These are phyloP conservation scores for Brassica balearica DNA, from an alignment of 441 rosid species.

Conservation along the genomic window DNA sequence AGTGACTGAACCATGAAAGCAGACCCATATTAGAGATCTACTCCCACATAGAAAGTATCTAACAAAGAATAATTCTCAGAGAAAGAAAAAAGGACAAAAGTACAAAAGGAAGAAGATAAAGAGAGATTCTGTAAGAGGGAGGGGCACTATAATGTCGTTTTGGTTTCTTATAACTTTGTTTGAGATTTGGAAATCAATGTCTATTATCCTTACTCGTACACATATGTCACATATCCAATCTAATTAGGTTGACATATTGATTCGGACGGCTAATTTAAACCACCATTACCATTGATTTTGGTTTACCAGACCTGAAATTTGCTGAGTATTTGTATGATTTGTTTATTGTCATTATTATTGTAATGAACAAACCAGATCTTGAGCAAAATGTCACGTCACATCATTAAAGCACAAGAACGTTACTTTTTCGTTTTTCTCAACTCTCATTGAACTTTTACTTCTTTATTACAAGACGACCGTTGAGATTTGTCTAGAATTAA, in stretches of 20 bases:
- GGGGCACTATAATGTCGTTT: neutral
- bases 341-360: neutral
- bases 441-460: constrained; percentile 30
- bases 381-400: too few species aligned
- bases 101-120: neutral
- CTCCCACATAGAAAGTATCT: constrained; percentile 3
- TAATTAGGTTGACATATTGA: neutral
- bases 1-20: neutral
- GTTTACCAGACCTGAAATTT: neutral
- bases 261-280: neutral
- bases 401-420: too few species aligned
- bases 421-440: constrained; percentile 31
- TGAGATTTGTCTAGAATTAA: constrained; percentile 1
- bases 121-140: neutral
- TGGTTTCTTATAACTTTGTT: neutral
- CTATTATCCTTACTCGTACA: neutral
- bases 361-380: neutral
- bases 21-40: neutral
- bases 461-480: constrained; percentile 43
- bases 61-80: neutral
- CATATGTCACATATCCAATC: neutral
- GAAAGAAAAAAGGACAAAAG: neutral
- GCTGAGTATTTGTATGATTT: neutral
- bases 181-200: neutral
- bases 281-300: neutral